Base-by-base conservation (phyloP, 768 basidiomycete genomes). In the Suillus decipiens region DNA sequence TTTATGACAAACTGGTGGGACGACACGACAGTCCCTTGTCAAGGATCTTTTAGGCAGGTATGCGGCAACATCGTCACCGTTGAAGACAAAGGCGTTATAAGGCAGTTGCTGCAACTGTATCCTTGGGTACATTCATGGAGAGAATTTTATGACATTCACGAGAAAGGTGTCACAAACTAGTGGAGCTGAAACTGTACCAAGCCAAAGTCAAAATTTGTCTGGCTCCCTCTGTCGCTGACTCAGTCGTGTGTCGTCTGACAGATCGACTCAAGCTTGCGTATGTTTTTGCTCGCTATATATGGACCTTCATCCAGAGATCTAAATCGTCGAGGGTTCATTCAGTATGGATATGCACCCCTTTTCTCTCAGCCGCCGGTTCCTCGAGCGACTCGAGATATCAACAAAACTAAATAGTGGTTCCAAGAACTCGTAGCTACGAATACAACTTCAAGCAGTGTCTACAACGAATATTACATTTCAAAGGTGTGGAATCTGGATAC, bases 241-340 rank as follows among this genome's bases (percentile, higher is more conserved):
- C n/a, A n/a, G n/a, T n/a, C n/a, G n/a, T n/a, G n/a, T n/a, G n/a
- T n/a, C n/a, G n/a, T n/a, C n/a, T n/a, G n/a, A n/a, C 60, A 76
- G 71, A 67, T 31, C 22, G 60, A 60, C 63, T 61, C 61, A 2
- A 63, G 50, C 1, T 1, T 75, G 12, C 62, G 51, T 24, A 59
- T 70, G 11, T 78, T 79, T 61, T 51, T 76, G 56, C 69, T 78
- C 7, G 75, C 73, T 19, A 77, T 28, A 28, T 28, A 28, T 79
- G 76, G 41, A 73, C 9, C 69, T 70, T 24, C 47, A 76, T 59
- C 77, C 77, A 2, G 70, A 75, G 28, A 66, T 72, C 9, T 75
- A 77, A 56, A 45, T 28, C 2, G 74, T n/a, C n/a, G n/a, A n/a
- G 69, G 37, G 54, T 68, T 55, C 31, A 31, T 50, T 24, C 7